phyloP scores from a whole-genome alignment of 108 stramenopile species.

The Skeletonema grethae region DNA sequence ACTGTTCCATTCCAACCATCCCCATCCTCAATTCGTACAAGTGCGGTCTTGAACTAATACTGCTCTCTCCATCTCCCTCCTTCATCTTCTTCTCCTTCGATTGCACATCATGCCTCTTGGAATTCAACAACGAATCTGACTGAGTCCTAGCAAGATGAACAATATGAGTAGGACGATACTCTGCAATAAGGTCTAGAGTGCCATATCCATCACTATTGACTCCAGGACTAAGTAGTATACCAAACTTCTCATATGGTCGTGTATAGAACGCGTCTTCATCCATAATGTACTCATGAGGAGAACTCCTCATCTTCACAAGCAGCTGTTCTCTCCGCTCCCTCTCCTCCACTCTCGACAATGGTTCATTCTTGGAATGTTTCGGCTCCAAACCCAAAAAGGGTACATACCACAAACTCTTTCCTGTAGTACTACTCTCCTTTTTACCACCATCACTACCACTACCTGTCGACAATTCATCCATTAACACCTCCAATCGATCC shows the following conservation, averaged over 20 bases:
- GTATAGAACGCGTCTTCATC: background rate
- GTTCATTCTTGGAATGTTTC: conserved; percentile 10
- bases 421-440: no score
- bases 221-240: conserved; percentile 34
- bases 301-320: conserved; percentile 14
- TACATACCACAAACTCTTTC: conserved; percentile 22
- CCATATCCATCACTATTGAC: conserved; percentile 24
- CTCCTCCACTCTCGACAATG: background rate
- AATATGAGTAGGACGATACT: conserved; percentile 73
- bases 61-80: conserved; percentile 38
- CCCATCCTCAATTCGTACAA: conserved; percentile 63
- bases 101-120: conserved; percentile 34
- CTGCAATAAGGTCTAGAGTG: conserved; percentile 26
- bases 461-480: conserved; percentile 33
- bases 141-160: conserved; percentile 70
- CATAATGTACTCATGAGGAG: no score
- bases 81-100: conserved; percentile 36
- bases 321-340: conserved; percentile 2
- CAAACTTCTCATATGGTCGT: conserved; percentile 19
- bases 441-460: conserved; percentile 33
- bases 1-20: conserved; percentile 72
- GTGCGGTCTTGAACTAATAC: conserved; percentile 34
- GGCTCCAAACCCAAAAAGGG: conserved; percentile 71
- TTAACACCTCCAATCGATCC: conserved; percentile 55
- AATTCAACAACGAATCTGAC: conserved; percentile 50